Base-by-base conservation (phyloP, 129 eudicot species). In the Escallonia herrerae region DNA sequence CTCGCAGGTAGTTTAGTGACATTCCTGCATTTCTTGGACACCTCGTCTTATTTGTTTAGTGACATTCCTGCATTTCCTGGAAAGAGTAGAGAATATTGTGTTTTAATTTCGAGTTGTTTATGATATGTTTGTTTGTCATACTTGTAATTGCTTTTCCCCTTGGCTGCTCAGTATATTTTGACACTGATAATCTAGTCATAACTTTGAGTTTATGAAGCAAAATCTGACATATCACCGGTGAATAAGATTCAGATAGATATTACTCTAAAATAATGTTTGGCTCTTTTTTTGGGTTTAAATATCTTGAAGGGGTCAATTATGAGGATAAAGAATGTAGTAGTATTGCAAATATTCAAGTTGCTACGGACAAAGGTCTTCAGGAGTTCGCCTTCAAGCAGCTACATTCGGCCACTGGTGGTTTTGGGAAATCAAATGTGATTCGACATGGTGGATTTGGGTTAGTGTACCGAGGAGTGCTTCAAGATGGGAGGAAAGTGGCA, bases 361-460 rank as follows among this genome's bases (percentile, higher is more conserved):
- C 81, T 60, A 72, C 70, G 37, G 97, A 85, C 61, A 85, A 78
- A 75, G 96, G 96, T 42, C 78, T 87, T 65, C 89, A 81, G 63
- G 67, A 79, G 3, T 91, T 91, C 80, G 83, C 85, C 52, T 91
- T 79, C 82, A 91, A 91, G 81, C 96, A 91, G 79, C 79, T 91
- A 6, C 86, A 81, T 77, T 91, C 85, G 1, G 96, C 91, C 60
- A 91, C 96, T 33, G 83, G 89, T 64, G 96, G 96, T 64, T 91
- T 91, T 61, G 85, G 86, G 47, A 91, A 91, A 76, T 81, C 96
- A 4, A 85, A 85, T 82, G 75, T 87, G 45, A 87, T 91, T 62
- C 95, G 96, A 50, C 91, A 83, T 67, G 98, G 98, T 55, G 95
- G 95, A 3, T 91, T 91, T 47, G 98, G 98, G 22, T 75, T 74